Evolutionary conservation across 495 filamentous ascomycete genomes (phyloP).

Genomic region (Gamarada debralockiae): DNA sequence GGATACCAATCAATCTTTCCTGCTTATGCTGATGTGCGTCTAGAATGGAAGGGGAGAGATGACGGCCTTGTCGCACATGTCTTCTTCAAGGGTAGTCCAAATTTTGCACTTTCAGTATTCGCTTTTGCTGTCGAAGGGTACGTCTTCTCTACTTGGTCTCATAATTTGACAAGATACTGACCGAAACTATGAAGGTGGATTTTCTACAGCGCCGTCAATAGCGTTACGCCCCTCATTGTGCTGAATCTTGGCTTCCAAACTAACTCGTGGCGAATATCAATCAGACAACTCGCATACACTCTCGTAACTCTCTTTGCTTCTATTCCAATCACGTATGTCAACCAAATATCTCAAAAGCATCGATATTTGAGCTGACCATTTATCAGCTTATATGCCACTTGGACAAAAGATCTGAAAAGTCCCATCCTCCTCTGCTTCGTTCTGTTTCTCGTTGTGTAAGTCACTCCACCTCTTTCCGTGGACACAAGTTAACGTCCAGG

Average conservation of each 20-base stretch:
- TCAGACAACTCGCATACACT: slow-evolving; percentile 45
- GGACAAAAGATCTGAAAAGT: slow-evolving; percentile 44
- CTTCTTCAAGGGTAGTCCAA: slow-evolving; percentile 47
- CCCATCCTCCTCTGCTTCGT: slow-evolving; percentile 45
- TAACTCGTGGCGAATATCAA: slow-evolving; percentile 38
- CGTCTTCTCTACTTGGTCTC: neutral
- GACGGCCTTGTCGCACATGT: slow-evolving; percentile 51
- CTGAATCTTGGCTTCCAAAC: slow-evolving; percentile 51
- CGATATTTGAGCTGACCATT: neutral
- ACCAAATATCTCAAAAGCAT: neutral
- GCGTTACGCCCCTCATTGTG: slow-evolving; percentile 46
- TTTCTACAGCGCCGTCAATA: slow-evolving; percentile 54
- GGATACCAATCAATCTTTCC: neutral
- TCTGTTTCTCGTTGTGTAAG: slow-evolving; percentile 43
- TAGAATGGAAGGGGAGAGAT: slow-evolving; percentile 50
- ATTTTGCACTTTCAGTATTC: slow-evolving; percentile 49
- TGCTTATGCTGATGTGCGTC: no score
- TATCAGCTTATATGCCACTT: slow-evolving; percentile 38
- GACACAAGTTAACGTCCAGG: slow-evolving; percentile 11
- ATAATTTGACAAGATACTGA: neutral
- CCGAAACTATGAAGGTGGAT: slow-evolving; percentile 36
- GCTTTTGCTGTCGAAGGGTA: slow-evolving; percentile 51
- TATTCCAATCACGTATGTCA: slow-evolving; percentile 35
- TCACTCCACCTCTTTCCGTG: neutral
- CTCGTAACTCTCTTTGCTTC: slow-evolving; percentile 31